Base-by-base conservation (phyloP, 2,329 filamentous ascomycete genomes). In the Neofusicoccum umdonicola region DNA sequence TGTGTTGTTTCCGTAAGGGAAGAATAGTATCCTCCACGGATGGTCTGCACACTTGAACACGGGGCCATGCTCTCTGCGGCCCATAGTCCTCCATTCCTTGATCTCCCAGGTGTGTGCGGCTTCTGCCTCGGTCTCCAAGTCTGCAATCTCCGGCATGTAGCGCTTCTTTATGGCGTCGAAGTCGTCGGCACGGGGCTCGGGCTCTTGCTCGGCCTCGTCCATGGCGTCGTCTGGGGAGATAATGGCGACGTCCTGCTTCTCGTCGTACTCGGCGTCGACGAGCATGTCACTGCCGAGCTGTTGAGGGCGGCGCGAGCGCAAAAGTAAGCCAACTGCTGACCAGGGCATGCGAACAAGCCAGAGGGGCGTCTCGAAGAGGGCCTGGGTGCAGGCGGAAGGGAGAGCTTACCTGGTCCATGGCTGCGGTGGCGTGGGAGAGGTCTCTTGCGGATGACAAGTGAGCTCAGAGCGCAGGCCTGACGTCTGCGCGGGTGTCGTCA, bases 1-100 rank as follows among this genome's bases (percentile, higher is more conserved):
- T 64, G 93, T 91, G 69, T 96, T 94, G 77, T 99, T 99, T 60
- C 95, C 95, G 68, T 89, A 93, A 0, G 95, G 94, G 74, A 99
- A 99, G 76, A 99, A 93, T 13, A 99, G 85, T 71, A 98, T 90
- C 72, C 94, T 90, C 95, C 95, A 99, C 76, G 94, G 95, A 74
- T 88, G 89, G 57, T 91, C 93, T 57, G 89, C 93, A 68, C 92
- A 94, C 66, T 95, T 77, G 77, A 99, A 99, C 65, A 90, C 77
- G 2, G 95, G 95, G 1, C 95, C 92, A 81, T 96, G 93, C 72
- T 95, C 90, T 75, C 91, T 92, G 79, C 91, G 90, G 15, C 84
- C 82, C 70, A 96, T 79, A 42, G 81, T 84, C 68, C 90, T 85
- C 93, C 94, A 99, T 67, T 90, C 85, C 71, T 91, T 85, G 67